Conservation (phyloP, 1,139 yeast genomes). For the Candida sp. region DNA sequence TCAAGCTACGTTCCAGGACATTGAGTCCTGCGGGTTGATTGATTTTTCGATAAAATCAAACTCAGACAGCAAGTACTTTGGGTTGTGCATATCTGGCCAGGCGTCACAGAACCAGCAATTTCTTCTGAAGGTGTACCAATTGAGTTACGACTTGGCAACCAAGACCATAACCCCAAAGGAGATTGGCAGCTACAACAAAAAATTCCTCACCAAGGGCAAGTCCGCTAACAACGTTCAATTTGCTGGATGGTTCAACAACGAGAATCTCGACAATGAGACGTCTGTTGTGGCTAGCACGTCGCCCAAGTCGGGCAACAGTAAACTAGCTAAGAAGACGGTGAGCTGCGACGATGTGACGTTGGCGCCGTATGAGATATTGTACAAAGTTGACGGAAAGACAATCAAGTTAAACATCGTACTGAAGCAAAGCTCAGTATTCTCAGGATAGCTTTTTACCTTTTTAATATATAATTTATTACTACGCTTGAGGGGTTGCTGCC, state of each 20-base stretch:
- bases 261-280: neutral
- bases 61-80: constrained; percentile 15
- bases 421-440: constrained; percentile 9
- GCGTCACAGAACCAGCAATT: constrained; percentile 10
- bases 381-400: constrained; percentile 13
- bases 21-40: constrained; percentile 16
- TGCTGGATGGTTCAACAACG: constrained; percentile 22
- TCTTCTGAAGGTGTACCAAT: constrained; percentile 20
- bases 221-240: constrained; percentile 14
- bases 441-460: neutral
- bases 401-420: constrained; percentile 12
- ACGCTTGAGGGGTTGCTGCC: neutral
- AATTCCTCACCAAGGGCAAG: constrained; percentile 19
- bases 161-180: constrained; percentile 14
- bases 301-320: neutral
- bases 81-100: constrained; percentile 20
- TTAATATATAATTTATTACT: neutral
- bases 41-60: constrained; percentile 19
- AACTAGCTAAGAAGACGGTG: neutral
- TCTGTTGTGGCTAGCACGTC: neutral
- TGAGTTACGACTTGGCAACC: constrained; percentile 13
- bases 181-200: constrained; percentile 22
- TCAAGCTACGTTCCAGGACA: constrained; percentile 11
- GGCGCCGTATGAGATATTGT: constrained; percentile 12
- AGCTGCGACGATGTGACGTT: constrained; percentile 10